Base-by-base conservation (phyloP, 2,329 filamentous ascomycete species). In the Orbilia quercus region DNA sequence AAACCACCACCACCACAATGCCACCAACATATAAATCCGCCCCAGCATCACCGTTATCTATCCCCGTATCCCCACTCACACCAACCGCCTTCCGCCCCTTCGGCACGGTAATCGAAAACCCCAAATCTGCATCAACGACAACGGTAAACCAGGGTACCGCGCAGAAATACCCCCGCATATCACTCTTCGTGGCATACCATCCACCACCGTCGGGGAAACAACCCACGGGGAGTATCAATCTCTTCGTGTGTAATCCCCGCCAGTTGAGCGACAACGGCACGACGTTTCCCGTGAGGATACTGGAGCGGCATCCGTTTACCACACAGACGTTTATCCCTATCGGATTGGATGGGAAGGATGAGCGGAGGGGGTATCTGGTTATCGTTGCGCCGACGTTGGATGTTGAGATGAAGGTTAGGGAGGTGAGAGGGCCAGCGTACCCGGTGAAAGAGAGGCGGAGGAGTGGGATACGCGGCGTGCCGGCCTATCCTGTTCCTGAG, bases 251-350 rank as follows among this genome's bases (percentile, higher is more conserved):
- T 80, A 88, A 88, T 54, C 89, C 90, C 7, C 85, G 90, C 36
- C 77, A 82, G 38, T 81, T 90, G 72, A 69, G 20, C 70, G 77
- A 31, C 34, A 53, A 63, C 38, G 75, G 74, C 42, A 76, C 77
- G 1, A 72, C 85, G 2, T 91, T 96, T 79, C 83, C 86, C 48
- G 85, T 97, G 60, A 81, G 82, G 18, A 86, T 96, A 66, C 86
- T 98, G 28, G 95, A 99, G 81, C 85, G 95, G 40, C 95, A 99
- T 81, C 94, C 95, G 0, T 98, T 89, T 81, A 98, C 95, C 0
- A 91, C 91, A 1, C 95, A 99, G 82, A 96, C 92, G 0, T 98
- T 99, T 81, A 85, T 91, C 45, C 95, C 95, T 0, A 83, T 97
- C 55, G 86, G 87, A 36, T 77, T 88, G 25, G 79, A 79, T 50